Evolutionary conservation across 2,329 filamentous ascomycete genomes (phyloP), one percentile per base, ranked within the genome.

Genomic region (Fusarium verrucosum): DNA sequence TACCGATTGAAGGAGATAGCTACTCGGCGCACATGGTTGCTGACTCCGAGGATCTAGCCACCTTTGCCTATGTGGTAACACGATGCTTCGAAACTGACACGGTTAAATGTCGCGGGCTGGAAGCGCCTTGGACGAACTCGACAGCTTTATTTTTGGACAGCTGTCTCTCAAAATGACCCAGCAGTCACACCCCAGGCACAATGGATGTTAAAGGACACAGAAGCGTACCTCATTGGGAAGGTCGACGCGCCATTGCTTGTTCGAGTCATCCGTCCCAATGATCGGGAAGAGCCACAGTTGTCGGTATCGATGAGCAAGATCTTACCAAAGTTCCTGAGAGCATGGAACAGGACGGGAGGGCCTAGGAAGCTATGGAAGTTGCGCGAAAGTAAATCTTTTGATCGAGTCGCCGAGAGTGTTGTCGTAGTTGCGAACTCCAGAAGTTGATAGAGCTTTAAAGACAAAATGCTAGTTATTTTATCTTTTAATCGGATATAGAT

Each of bases 91-190:
- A 44, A 32, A 32, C 7, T 0, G 42, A 7, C 0, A 0, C 0
- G 0, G 2, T 14, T 0, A 32, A 0, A 2, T 44, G 26, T 0
- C 19, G 5, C 9, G 42, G 42, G 0, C 19, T 2, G 0, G 13
- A 0, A 0, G 17, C 10, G 1, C 14, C 0, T 5, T 32, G 42
- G 26, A 1, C 0, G 7, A 44, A 44, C 0, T 3, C 2, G 2
- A 32, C 19, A 14, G 10, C 19, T 1, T 17, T 32, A 2, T n/a
- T 7, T 44, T 0, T 44, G 10, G 0, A 32, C 26, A 0, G 14
- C 10, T 1, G 19, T 44, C 1, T 44, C 42, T 0, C 41, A n/a
- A 2, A 25, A 20, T 0, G 8, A 7, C 3, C 2, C 2, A 4
- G 23, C 7, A 10, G 4, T 5, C 9, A 4, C 7, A 20, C 25